Evolutionary conservation across 2,329 filamentous ascomycete genomes (phyloP), one percentile per base, ranked within the genome.

Genomic region (Fusarium sp.): DNA sequence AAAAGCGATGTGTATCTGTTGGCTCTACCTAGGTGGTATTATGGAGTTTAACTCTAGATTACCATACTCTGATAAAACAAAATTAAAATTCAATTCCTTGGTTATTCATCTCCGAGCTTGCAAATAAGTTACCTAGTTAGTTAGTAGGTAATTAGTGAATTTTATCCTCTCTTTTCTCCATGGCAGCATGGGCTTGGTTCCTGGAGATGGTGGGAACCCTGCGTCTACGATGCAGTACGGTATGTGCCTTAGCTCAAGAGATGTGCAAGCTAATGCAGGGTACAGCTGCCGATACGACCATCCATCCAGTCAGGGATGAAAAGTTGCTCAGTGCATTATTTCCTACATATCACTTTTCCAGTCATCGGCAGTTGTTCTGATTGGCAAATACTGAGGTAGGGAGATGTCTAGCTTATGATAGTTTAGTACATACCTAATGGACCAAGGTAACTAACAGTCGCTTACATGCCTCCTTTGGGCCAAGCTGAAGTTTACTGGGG

Each of bases 211-310:
- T 65, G 39, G 54, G 58, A 55, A 56, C 71, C 70, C 70, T 73
- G 70, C 70, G 31, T 68, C n/a, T 45, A 30, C 18, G 28, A 50
- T 39, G 26, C 26, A 28, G 26, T 30, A 50, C 28, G 13, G 44
- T n/a, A 24, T n/a, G n/a, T n/a, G n/a, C 45, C 22, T 18, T 50
- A 36, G 31, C 16, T 22, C 13, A 26, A 36, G 48, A 55, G 22
- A 35, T 70, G 45, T 38, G n/a, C 28, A 68, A 28, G 36, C 65
- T 69, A 69, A 53, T 69, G 65, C 57, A 67, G 54, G 50, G 33
- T 35, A 35, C 28, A 66, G 63, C 38, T 33, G 16, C 36, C 30
- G 42, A 24, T 50, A 33, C 36, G 20, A 38, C 15, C 20, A 48
- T 30, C 15, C 20, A 48, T 30, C 33, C 26, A 59, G 41, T 22